Evolutionary conservation across 352 stramenopile species (phyloP).

Genomic region (Peronosclerospora sorghi): DNA sequence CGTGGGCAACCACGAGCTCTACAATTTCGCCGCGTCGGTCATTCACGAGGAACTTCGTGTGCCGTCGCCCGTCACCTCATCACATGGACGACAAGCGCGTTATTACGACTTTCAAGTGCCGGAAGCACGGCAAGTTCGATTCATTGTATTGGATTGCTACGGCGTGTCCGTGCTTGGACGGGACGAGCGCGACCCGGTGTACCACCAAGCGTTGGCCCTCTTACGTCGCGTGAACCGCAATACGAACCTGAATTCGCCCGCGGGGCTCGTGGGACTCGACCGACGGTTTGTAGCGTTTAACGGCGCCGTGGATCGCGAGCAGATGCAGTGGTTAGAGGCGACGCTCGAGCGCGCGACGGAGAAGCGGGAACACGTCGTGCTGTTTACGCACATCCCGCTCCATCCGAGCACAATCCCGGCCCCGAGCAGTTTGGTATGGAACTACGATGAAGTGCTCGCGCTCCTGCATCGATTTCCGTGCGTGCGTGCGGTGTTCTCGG

Average conservation of each 20-base stretch:
- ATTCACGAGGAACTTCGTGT: constrained; percentile 40
- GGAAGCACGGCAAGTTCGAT: constrained; percentile 34
- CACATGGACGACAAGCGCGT: constrained; percentile 7
- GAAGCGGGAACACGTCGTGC: constrained; percentile 37
- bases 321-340: constrained; percentile 46
- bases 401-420: constrained; percentile 28
- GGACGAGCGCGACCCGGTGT: constrained; percentile 29
- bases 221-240: constrained; percentile 52
- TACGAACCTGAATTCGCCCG: constrained; percentile 62
- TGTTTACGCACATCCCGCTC: constrained; percentile 68
- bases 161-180: constrained; percentile 51
- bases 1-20: constrained; percentile 80
- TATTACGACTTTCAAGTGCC: constrained; percentile 62
- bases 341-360: constrained; percentile 22
- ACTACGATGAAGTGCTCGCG: constrained; percentile 56
- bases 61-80: constrained; percentile 6
- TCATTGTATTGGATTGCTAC: constrained; percentile 66
- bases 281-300: constrained; percentile 73
- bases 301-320: constrained; percentile 41
- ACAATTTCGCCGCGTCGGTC: constrained; percentile 47
- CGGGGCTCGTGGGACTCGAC: constrained; percentile 27
- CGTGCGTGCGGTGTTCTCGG: constrained; percentile 59
- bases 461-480: constrained; percentile 30
- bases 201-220: constrained; percentile 26
- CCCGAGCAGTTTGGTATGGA: constrained; percentile 55